Conservation (phyloP, 352 stramenopile genomes). For the Phytopythium delawarense region DNA sequence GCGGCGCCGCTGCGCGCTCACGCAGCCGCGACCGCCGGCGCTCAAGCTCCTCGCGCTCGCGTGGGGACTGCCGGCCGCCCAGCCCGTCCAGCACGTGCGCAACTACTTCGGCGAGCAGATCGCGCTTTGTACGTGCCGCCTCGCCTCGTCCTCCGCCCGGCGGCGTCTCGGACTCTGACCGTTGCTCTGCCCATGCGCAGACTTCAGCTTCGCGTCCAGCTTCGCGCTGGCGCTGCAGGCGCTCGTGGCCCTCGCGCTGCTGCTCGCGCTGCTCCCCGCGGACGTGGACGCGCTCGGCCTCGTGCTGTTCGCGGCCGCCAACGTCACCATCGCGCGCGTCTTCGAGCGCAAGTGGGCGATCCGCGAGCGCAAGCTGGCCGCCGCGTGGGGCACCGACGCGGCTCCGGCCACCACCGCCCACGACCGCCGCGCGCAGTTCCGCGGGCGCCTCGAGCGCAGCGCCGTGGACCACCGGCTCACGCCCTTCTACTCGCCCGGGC, state of each 20-base stretch:
- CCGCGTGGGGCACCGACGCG: slow-evolving; percentile 43
- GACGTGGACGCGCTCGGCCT: background rate
- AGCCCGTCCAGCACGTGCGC: slow-evolving; percentile 51
- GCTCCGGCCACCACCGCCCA: slow-evolving; percentile 11
- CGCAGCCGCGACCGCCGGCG: background rate
- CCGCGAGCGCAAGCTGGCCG: slow-evolving; percentile 29
- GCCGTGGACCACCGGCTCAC: slow-evolving; percentile 53
- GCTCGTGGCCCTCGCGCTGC: slow-evolving; percentile 24
- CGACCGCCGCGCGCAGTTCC: slow-evolving; percentile 46
- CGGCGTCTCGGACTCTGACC: background rate
- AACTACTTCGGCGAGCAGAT: slow-evolving; percentile 84
- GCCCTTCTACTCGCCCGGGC: slow-evolving; percentile 29
- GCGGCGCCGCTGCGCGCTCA: slow-evolving; percentile 5
- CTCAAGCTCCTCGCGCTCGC: slow-evolving; percentile 1
- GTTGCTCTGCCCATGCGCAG: slow-evolving; percentile 15
- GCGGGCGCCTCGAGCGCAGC: slow-evolving; percentile 43
- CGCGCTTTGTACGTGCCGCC: slow-evolving; percentile 52
- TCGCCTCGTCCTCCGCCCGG: background rate
- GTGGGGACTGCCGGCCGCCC: slow-evolving; percentile 21
- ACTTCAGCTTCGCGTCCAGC: slow-evolving; percentile 66
- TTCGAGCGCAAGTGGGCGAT: slow-evolving; percentile 67
- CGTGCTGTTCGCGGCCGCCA: slow-evolving; percentile 44
- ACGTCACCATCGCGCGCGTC: slow-evolving; percentile 35
- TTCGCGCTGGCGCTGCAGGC: slow-evolving; percentile 39
- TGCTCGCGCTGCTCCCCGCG: slow-evolving; percentile 26